phyloP scores from a whole-genome alignment of 345 rosid genomes.

The Sonneratia caseolaris region DNA sequence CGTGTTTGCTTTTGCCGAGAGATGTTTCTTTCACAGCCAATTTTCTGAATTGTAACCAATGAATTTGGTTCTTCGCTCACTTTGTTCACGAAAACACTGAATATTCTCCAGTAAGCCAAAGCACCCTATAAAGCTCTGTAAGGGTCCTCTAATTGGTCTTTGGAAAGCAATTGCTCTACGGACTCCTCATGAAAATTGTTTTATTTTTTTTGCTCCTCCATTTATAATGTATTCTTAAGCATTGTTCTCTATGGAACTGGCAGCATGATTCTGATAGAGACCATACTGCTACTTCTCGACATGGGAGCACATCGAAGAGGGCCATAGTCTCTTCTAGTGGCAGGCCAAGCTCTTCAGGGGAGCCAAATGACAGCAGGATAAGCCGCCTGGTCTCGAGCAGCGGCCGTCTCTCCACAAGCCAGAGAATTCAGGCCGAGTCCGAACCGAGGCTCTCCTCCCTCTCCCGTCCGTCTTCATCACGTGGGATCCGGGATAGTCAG shows the following conservation, averaged over 20 bases:
- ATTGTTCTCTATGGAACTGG: constrained; percentile 11
- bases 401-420: constrained; percentile 48
- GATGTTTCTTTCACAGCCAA: neutral
- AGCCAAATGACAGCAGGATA: constrained; percentile 45
- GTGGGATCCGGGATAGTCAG: constrained; percentile 9
- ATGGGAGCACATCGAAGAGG: constrained; percentile 60
- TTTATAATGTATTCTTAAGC: neutral
- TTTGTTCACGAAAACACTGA: neutral
- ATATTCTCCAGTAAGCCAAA: neutral
- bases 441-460: constrained; percentile 8
- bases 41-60: neutral
- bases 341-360: constrained; percentile 68
- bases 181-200: neutral
- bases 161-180: neutral
- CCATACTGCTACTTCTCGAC: constrained; percentile 33
- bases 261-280: constrained; percentile 33
- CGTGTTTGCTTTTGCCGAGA: neutral
- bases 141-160: neutral
- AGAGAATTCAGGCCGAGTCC: constrained; percentile 35
- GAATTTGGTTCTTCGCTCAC: too few relatives aligned
- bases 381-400: constrained; percentile 50
- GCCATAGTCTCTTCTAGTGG: constrained; percentile 49
- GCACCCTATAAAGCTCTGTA: neutral
- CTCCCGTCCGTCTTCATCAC: constrained; percentile 12
- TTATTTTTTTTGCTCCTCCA: neutral